A percentile compares a stretch with the other conserved stretches of the same genome.
These are phyloP conservation scores for Purshia tridentata DNA, from an alignment of 306 rosid species.

Conservation along the genomic window DNA sequence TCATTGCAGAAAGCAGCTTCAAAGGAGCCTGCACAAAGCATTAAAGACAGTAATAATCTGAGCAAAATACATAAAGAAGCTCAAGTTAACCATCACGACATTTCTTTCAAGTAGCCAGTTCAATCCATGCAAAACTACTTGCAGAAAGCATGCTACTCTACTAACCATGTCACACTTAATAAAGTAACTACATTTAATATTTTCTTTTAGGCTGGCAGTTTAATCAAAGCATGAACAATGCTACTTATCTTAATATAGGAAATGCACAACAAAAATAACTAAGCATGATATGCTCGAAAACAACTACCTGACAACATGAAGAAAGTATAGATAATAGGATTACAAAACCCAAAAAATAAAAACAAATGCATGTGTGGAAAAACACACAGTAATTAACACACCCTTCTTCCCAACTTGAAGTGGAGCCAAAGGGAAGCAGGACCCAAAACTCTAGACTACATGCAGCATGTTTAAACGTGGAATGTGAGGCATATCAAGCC, in stretches of 20 bases:
- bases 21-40: slow-evolving; percentile 47
- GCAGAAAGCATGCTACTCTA: background rate
- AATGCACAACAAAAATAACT: background rate
- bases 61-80: background rate
- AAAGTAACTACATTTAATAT: background rate
- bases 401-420: background rate
- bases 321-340: background rate
- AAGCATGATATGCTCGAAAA: background rate
- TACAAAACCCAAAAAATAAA: background rate
- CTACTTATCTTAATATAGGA: background rate
- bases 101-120: background rate
- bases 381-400: background rate
- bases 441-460: background rate
- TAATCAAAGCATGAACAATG: background rate
- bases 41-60: background rate
- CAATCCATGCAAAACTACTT: background rate
- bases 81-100: background rate
- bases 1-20: slow-evolving; percentile 75
- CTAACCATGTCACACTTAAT: background rate
- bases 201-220: background rate
- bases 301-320: background rate
- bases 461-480: background rate
- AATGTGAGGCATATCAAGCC: background rate
- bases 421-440: background rate
- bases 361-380: background rate